These are phyloP conservation scores for Prunus davidiana DNA, from an alignment of 306 rosid genomes.

Conservation along the genomic window DNA sequence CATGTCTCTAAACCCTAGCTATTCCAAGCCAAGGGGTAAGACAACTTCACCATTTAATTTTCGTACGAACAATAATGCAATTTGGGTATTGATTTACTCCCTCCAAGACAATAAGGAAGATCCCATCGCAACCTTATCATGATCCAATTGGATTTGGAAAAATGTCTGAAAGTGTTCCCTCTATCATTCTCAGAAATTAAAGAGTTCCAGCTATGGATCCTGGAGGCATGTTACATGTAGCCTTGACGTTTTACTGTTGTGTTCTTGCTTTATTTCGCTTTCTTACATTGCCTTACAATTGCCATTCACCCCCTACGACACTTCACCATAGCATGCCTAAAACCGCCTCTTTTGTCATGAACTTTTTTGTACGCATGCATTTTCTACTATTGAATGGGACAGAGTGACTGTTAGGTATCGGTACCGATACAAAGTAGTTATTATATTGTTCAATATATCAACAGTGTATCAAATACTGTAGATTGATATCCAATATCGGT, in stretches of 20 bases:
- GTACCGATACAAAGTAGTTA: no score
- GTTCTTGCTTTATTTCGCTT: neutral
- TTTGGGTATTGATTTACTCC: neutral
- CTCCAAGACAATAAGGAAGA: neutral
- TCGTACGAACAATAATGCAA: slow-evolving; percentile 16
- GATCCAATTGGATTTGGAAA: neutral
- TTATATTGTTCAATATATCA: no score
- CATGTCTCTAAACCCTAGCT: neutral
- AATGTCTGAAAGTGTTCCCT: neutral
- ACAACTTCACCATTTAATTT: slow-evolving; percentile 17
- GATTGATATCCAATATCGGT: neutral
- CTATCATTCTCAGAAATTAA: neutral
- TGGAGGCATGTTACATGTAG: neutral
- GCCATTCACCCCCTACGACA: neutral
- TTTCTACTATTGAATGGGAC: neutral
- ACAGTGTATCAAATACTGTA: neutral
- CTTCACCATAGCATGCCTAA: neutral
- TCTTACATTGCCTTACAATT: neutral
- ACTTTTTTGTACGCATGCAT: neutral
- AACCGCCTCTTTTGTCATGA: neutral
- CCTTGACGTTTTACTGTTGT: neutral
- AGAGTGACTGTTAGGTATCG: no score
- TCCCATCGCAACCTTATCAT: slow-evolving; percentile 1
- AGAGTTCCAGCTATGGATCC: neutral
- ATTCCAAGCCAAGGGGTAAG: neutral